phyloP scores from a whole-genome alignment of 1,284 basidiomycete species.

The Cryptococcus amylolentus region DNA sequence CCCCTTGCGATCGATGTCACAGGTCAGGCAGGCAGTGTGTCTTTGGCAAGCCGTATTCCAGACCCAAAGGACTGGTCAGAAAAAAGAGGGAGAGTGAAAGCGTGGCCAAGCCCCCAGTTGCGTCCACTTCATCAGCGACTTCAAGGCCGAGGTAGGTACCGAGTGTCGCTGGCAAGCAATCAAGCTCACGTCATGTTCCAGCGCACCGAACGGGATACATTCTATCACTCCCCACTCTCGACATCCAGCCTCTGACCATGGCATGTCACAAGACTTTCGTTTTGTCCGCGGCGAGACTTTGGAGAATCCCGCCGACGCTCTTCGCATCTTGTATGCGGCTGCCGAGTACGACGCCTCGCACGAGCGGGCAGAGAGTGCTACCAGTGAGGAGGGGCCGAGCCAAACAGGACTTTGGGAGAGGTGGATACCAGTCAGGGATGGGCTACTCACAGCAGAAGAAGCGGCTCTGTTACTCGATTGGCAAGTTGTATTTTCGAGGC shows the following conservation, averaged over 20 bases:
- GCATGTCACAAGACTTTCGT: conserved; percentile 4
- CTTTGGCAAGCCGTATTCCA: conserved; percentile 9
- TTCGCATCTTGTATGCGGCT: conserved; percentile 18
- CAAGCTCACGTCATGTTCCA: neutral
- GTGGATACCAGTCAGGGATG: conserved; percentile 23
- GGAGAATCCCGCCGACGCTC: conserved; percentile 22
- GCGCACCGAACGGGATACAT: neutral
- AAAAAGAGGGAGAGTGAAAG: neutral
- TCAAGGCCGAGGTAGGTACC: neutral
- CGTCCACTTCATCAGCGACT: neutral
- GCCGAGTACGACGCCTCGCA: conserved; percentile 8
- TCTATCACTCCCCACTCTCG: neutral
- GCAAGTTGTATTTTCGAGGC: conserved; percentile 4
- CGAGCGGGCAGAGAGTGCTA: neutral
- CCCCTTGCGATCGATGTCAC: conserved; percentile 29
- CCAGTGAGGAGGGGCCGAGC: neutral
- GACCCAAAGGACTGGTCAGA: neutral
- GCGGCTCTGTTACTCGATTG: conserved; percentile 10
- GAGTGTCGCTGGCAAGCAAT: too few species aligned
- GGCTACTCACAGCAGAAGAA: conserved; percentile 18
- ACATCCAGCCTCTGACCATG: neutral
- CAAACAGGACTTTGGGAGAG: conserved; percentile 13
- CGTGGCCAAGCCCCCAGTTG: neutral
- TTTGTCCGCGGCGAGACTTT: conserved; percentile 18
- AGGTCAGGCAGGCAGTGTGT: conserved; percentile 18